Conservation (phyloP, 2,329 filamentous ascomycete species). For the Penicillium frequentans region DNA sequence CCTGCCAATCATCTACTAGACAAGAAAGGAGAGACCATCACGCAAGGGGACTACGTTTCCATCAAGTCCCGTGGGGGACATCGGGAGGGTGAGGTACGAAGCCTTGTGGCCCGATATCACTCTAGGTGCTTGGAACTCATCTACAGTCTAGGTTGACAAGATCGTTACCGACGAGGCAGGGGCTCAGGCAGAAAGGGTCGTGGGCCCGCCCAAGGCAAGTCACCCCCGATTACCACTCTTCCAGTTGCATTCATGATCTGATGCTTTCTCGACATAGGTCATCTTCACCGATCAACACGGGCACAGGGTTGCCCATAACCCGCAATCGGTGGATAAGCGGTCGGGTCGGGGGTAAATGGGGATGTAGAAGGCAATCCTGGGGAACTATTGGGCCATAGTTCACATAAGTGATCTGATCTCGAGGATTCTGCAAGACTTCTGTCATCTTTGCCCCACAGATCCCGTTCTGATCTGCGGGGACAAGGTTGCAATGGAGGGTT, state of each 20-base stretch:
- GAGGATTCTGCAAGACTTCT: neutral
- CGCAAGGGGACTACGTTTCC: conserved; percentile 23
- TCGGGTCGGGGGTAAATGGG: neutral
- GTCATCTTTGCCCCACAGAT: neutral
- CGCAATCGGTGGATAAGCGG: conserved; percentile 21
- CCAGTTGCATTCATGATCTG: neutral
- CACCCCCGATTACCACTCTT: neutral
- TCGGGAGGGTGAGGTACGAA: conserved; percentile 23
- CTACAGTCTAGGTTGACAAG: conserved; percentile 19
- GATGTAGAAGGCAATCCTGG: neutral
- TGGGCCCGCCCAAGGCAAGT: conserved; percentile 25
- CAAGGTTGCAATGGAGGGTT: neutral
- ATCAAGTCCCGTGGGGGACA: conserved; percentile 25
- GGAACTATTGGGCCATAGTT: neutral
- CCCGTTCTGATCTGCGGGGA: neutral
- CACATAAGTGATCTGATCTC: neutral
- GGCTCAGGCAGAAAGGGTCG: conserved; percentile 23
- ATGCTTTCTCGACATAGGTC: conserved; percentile 13
- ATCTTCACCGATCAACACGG: conserved; percentile 30
- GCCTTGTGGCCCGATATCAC: neutral
- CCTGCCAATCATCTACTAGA: conserved; percentile 20
- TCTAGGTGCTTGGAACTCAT: neutral
- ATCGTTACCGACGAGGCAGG: conserved; percentile 24
- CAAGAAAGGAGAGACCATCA: conserved; percentile 21
- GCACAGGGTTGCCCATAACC: conserved; percentile 28